These are phyloP conservation scores for Lactarius sanguifluus DNA, from an alignment of 768 basidiomycete species.

Conservation along the genomic window DNA sequence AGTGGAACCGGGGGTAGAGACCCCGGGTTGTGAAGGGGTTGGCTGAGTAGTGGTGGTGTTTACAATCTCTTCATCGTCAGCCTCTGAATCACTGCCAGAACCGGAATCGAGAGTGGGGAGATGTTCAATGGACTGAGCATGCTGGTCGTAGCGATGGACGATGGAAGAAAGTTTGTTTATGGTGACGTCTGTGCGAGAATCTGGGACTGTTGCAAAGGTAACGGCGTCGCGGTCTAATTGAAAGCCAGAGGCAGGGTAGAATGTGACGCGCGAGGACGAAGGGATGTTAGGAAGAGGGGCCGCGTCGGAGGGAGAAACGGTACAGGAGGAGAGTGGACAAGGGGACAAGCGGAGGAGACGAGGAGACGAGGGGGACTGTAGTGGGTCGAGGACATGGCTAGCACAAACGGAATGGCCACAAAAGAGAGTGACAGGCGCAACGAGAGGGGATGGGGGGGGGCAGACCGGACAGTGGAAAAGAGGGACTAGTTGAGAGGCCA, in stretches of 20 bases:
- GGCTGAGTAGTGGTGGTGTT: background rate
- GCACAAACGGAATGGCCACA: constrained; percentile 87
- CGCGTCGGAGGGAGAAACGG: constrained; percentile 28
- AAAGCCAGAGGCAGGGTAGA: constrained; percentile 38
- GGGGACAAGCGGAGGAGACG: constrained; percentile 18
- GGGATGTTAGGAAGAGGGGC: constrained; percentile 43
- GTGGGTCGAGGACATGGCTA: constrained; percentile 32
- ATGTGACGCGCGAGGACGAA: constrained; percentile 38
- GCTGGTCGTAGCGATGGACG: constrained; percentile 34
- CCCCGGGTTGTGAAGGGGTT: constrained; percentile 24
- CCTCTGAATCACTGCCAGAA: constrained; percentile 32
- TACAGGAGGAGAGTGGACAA: constrained; percentile 43
- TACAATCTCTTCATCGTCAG: constrained; percentile 37
- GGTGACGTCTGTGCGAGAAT: constrained; percentile 50
- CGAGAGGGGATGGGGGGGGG: constrained; percentile 37
- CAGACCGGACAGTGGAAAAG: constrained; percentile 60
- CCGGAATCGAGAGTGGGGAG: constrained; percentile 31
- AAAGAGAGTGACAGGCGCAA: constrained; percentile 55
- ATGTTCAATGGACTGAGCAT: constrained; percentile 9
- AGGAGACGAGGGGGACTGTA: constrained; percentile 28
- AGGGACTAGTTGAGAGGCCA: constrained; percentile 34
- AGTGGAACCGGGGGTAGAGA: constrained; percentile 34
- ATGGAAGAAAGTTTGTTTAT: constrained; percentile 55
- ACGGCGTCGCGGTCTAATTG: constrained; percentile 15
- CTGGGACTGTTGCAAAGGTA: constrained; percentile 27